phyloP scores from a whole-genome alignment of 352 stramenopile genomes.

The Phytophthora kernoviae region DNA sequence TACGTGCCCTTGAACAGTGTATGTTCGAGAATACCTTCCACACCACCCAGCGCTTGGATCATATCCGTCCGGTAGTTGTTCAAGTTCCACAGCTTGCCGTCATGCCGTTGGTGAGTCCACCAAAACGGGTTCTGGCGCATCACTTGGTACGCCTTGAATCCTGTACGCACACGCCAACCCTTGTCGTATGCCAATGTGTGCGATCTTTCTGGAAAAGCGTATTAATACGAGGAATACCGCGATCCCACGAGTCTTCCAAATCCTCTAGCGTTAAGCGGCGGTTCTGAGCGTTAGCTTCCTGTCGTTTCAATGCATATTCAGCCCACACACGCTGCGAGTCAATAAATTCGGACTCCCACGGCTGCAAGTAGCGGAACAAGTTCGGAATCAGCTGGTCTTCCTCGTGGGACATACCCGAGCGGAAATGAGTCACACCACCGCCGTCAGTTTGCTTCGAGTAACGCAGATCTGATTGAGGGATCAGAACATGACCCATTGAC shows the following conservation, averaged over 20 bases:
- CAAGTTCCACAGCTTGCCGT: constrained; percentile 99
- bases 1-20: constrained; percentile 99
- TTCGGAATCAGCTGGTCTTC: constrained; percentile 99
- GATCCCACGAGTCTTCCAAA: constrained; percentile 99
- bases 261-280: constrained; percentile 98
- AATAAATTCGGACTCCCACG: constrained; percentile 99
- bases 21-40: constrained; percentile 99
- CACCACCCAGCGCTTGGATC: constrained; percentile 99
- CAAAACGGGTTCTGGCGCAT: constrained; percentile 98
- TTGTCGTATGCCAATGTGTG: constrained; percentile 99
- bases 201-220: constrained; percentile 98
- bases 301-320: constrained; percentile 99
- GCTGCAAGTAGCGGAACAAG: constrained; percentile 99
- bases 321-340: constrained; percentile 99
- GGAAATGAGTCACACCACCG: constrained; percentile 99
- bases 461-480: constrained; percentile 98
- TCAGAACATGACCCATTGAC: constrained; percentile 99
- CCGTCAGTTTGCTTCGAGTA: constrained; percentile 99
- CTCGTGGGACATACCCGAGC: constrained; percentile 96
- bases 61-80: constrained; percentile 99
- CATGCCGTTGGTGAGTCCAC: constrained; percentile 99
- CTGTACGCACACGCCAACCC: constrained; percentile 98
- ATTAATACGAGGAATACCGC: constrained; percentile 97
- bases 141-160: constrained; percentile 99
- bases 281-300: constrained; percentile 99